Evolutionary conservation across 768 basidiomycete genomes (phyloP).

Genomic region (Podaxis sp.): DNA sequence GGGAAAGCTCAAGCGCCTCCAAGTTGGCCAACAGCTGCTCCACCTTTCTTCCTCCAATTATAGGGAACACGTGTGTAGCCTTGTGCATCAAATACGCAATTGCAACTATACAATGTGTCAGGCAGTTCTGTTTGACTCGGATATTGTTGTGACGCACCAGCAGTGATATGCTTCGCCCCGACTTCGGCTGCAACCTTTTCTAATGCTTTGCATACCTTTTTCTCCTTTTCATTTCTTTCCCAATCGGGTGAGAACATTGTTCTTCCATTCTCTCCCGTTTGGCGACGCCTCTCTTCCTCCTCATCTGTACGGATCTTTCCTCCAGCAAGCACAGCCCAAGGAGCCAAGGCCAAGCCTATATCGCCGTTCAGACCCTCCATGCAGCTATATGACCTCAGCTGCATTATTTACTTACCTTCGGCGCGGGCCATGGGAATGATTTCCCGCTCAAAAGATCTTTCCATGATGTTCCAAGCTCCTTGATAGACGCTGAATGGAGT

Average conservation of each 20-base stretch:
- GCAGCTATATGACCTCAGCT: conserved; percentile 17
- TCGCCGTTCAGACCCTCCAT: not conserved
- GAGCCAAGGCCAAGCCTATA: conserved; percentile 31
- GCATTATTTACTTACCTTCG: conserved; percentile 31
- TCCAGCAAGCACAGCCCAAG: conserved; percentile 31
- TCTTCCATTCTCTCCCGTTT: conserved; percentile 40
- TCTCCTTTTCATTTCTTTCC: conserved; percentile 39
- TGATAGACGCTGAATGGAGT: conserved; percentile 58
- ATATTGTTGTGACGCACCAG: conserved; percentile 29
- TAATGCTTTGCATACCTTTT: conserved; percentile 23
- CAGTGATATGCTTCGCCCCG: conserved; percentile 44
- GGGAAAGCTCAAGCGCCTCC: conserved; percentile 37
- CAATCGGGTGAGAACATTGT: conserved; percentile 29
- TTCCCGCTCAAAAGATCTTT: conserved; percentile 52
- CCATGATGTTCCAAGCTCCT: conserved; percentile 43
- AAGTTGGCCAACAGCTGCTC: conserved; percentile 47
- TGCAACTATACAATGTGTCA: conserved; percentile 32
- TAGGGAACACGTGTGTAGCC: conserved; percentile 50
- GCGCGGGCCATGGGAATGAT: conserved; percentile 46
- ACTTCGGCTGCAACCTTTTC: conserved; percentile 52
- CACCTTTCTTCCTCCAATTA: conserved; percentile 47
- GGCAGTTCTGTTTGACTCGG: not conserved
- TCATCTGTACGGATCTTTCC: conserved; percentile 56
- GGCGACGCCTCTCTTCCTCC: conserved; percentile 28
- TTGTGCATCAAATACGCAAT: conserved; percentile 58